These are phyloP conservation scores for Pycnococcus provasolii DNA, from an alignment of 139 green algal species.

Conservation along the genomic window DNA sequence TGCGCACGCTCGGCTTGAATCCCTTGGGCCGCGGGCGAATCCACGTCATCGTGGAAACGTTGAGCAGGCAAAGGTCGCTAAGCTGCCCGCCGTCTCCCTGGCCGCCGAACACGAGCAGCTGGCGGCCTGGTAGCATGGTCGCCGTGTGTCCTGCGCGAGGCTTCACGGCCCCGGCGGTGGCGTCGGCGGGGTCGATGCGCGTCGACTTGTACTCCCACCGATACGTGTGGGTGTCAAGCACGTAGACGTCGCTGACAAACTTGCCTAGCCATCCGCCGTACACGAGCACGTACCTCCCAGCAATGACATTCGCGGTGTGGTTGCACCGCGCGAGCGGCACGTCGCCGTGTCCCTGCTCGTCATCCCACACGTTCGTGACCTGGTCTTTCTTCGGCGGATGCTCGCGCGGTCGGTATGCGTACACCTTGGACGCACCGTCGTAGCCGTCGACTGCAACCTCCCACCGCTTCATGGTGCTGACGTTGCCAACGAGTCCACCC, in stretches of 20 bases:
- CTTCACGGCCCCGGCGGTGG: background rate
- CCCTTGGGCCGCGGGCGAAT: background rate
- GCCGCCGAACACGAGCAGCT: constrained; percentile 21
- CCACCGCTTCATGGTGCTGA: too few relatives aligned
- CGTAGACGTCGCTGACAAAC: constrained; percentile 20
- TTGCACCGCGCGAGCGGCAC: constrained; percentile 20
- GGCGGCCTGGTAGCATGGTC: background rate
- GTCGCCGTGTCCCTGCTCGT: background rate
- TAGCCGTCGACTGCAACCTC: too few relatives aligned
- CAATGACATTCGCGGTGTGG: constrained; percentile 7
- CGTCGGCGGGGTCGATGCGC: background rate
- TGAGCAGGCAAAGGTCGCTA: constrained; percentile 10
- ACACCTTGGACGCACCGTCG: too few relatives aligned
- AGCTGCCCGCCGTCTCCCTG: constrained; percentile 20
- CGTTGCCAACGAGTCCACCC: too few relatives aligned
- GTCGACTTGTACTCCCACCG: background rate
- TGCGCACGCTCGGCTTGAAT: background rate
- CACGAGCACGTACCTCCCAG: constrained; percentile 8
- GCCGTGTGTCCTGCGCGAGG: constrained; percentile 19
- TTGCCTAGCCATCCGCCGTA: constrained; percentile 18
- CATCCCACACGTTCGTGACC: too few relatives aligned
- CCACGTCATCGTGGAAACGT: constrained; percentile 11
- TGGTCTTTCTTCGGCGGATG: too few relatives aligned
- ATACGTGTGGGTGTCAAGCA: constrained; percentile 14
- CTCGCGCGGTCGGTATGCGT: too few relatives aligned